Evolutionary conservation across 2,329 filamentous ascomycete genomes (phyloP).

Genomic region (Aspergillus versicolor): DNA sequence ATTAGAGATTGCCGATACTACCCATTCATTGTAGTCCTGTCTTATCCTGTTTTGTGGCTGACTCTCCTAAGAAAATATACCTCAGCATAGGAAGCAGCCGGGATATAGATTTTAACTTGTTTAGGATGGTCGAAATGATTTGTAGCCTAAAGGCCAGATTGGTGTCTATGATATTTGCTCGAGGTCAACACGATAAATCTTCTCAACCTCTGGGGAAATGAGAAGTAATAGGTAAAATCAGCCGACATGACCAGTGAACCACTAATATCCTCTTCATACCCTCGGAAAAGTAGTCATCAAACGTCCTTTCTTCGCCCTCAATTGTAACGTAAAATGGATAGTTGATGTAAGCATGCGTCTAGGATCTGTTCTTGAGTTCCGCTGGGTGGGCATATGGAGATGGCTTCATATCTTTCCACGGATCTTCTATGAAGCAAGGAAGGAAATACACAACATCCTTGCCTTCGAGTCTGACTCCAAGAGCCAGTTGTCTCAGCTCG

Average conservation of each 20-base stretch:
- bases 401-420: slow-evolving; percentile 18
- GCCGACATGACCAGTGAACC: neutral
- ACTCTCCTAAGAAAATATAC: too few relatives aligned
- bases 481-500: slow-evolving; percentile 16
- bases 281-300: neutral
- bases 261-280: neutral
- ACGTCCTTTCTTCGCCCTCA: neutral
- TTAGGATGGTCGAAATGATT: neutral
- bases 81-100: too few relatives aligned
- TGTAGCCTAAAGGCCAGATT: neutral
- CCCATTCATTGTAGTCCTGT: too few relatives aligned
- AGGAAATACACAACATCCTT: slow-evolving; percentile 17
- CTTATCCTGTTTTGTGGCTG: too few relatives aligned
- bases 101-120: neutral
- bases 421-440: slow-evolving; percentile 21
- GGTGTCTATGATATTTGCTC: neutral
- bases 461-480: slow-evolving; percentile 16
- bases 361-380: neutral
- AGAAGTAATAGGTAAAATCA: neutral
- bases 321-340: neutral
- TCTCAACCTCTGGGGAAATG: neutral
- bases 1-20: too few relatives aligned
- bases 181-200: too few relatives aligned
- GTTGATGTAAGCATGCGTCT: neutral
- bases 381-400: neutral